Evolutionary conservation across 768 basidiomycete genomes (phyloP), one percentile per base, ranked within the genome.

Genomic region (Hericium alpestre): DNA sequence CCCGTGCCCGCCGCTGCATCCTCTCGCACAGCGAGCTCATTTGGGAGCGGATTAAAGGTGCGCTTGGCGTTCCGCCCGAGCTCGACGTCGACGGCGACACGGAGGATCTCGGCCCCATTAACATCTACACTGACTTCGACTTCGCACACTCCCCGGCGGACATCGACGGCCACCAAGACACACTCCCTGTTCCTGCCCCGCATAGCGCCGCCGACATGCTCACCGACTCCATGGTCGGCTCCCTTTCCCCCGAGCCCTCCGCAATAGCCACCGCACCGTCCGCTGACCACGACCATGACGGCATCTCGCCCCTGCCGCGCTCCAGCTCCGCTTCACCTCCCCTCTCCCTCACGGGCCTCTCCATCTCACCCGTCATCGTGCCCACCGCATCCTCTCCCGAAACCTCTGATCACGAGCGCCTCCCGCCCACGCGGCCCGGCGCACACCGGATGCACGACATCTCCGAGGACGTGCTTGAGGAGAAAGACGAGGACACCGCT

Each of bases 41-140:
- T 56, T 96, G 93, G 93, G 91, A 94, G 68, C 80, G 91, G 56
- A 74, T 94, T 65, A 93, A 93, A 64, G 86, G 83, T 32, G 91
- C 89, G 0, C 74, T 96, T 1, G 93, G 93, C 4, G 85, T 93
- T 4, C 92, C 93, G 10, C 86, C 85, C 0, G 91, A 94, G 64
- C 74, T 94, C 20, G 86, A 90, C 61, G 70, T 82, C 37, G 84
- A 87, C 48, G 78, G 76, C 25, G 64, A 69, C 18, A 65, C 63
- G 4, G 58, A 61, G 40, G 65, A 58, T 38, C 60, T 65, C 49
- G 27, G 49, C 18, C 54, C 51, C 23, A 46, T 52, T 5, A 39
- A 43, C 13, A 54, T 37, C 38, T 25, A n/a, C 12, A 40, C 38
- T 25, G 51, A 39, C 20, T 61, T 64, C 57, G 52, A 54, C 12